A percentile compares a stretch with the other conserved stretches of the same genome.
Conservation (phyloP, 345 rosid species). For the Pistacia vera region DNA sequence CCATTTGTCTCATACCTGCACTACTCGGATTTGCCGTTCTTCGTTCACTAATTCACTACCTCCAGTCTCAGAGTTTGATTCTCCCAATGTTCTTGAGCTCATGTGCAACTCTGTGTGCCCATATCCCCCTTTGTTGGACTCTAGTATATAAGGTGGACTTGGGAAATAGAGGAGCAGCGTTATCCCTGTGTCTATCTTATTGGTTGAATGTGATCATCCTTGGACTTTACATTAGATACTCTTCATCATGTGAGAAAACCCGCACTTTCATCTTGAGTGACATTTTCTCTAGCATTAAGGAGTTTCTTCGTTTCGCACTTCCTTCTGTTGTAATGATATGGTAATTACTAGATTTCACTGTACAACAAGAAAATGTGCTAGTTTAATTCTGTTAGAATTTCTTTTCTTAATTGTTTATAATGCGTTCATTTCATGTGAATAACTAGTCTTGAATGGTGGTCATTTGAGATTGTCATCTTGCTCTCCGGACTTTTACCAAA, state of each 20-base stretch:
- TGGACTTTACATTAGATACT: slow-evolving; percentile 31
- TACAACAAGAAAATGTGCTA: no score
- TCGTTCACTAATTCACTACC: slow-evolving; percentile 43
- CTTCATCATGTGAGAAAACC: slow-evolving; percentile 24
- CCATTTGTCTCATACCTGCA: slow-evolving; percentile 48
- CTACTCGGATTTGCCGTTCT: slow-evolving; percentile 45
- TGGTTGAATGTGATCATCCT: slow-evolving; percentile 48
- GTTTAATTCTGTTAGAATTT: not conserved
- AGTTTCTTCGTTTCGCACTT: slow-evolving; percentile 31
- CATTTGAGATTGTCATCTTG: slow-evolving; percentile 48
- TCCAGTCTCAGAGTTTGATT: slow-evolving; percentile 47
- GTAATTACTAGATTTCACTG: slow-evolving; percentile 31
- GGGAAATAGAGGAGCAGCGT: slow-evolving; percentile 45
- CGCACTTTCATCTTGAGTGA: not conserved
- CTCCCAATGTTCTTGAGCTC: slow-evolving; percentile 44
- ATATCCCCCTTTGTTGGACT: slow-evolving; percentile 48
- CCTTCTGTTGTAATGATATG: slow-evolving; percentile 63
- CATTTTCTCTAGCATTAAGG: slow-evolving; percentile 23
- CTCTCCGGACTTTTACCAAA: slow-evolving; percentile 53
- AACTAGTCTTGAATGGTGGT: slow-evolving; percentile 61
- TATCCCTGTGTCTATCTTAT: slow-evolving; percentile 32
- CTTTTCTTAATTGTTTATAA: not conserved
- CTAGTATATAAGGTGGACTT: slow-evolving; percentile 37
- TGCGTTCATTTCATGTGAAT: not conserved
- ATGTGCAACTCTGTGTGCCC: slow-evolving; percentile 38